phyloP scores from a whole-genome alignment of 139 green algal species.

The Limnomonas spitsbergensis region DNA sequence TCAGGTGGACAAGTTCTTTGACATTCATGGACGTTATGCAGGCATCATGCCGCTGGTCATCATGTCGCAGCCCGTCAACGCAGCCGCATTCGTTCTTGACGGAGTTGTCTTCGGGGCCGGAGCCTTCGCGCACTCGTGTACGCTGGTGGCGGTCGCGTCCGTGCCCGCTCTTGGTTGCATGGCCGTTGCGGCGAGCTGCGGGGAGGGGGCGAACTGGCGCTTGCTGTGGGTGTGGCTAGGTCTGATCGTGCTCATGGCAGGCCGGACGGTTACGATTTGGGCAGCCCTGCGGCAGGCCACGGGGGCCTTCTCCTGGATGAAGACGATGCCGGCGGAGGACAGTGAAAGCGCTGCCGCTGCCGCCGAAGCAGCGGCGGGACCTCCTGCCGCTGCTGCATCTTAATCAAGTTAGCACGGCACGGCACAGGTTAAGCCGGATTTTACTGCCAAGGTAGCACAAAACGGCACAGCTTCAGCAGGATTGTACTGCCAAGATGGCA shows the following conservation, averaged over 20 bases:
- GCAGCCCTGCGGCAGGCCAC: not conserved
- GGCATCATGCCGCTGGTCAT: constrained; percentile 61
- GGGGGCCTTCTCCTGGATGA: not conserved
- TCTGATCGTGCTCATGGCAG: constrained; percentile 59
- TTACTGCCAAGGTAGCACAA: too few relatives aligned
- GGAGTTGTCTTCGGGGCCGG: constrained; percentile 68
- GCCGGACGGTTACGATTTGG: constrained; percentile 51
- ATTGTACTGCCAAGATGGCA: too few relatives aligned
- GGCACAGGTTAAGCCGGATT: too few relatives aligned
- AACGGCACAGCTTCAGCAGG: too few relatives aligned
- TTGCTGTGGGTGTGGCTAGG: constrained; percentile 64
- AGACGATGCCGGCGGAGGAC: too few relatives aligned
- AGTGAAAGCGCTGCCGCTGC: too few relatives aligned
- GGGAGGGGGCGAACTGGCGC: constrained; percentile 11
- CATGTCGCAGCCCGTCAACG: constrained; percentile 68
- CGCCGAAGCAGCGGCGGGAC: too few relatives aligned
- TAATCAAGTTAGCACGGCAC: too few relatives aligned
- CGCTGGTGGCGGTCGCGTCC: constrained; percentile 43
- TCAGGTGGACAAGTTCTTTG: too few relatives aligned
- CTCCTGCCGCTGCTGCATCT: too few relatives aligned
- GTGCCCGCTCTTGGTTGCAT: constrained; percentile 38
- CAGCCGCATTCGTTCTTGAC: constrained; percentile 72
- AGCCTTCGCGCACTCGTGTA: constrained; percentile 62
- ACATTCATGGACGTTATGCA: too few relatives aligned
- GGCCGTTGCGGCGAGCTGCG: not conserved